Base-by-base conservation (phyloP, 139 green algal species). In the Chlamydomonas sp. region DNA sequence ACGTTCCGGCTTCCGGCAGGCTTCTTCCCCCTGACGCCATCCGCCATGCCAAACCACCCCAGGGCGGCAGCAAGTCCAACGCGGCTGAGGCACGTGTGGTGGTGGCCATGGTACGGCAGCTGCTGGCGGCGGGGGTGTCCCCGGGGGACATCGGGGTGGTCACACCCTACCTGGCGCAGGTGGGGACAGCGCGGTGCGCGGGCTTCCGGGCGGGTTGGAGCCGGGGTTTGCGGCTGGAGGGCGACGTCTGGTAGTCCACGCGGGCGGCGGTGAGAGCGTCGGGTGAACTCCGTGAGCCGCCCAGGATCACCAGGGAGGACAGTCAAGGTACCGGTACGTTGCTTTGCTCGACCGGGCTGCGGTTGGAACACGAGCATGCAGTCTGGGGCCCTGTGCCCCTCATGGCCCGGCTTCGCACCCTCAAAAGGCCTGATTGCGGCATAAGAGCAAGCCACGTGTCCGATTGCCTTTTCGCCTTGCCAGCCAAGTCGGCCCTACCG, bases 141-240 rank as follows among this genome's bases (percentile, higher is more conserved):
- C 14, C 84, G 18, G 76, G 62, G 0, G 82, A 95, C n/a, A 89
- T 99, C 59, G 95, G 90, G 5, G 89, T 97, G 14, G 94, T 99
- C 4, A 98, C 96, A 0, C 97, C 97, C 0, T 99, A 98, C 93
- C 79, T 91, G 4, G 91, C 74, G 2, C 93, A 97, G 93, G 94
- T 97, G 79, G 63, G 86, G 7, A 61, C 91, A 62, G 63, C 3
- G 18, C 3, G 58, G 78, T 63, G 31, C 31, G 31, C 31, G 31
- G 31, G 31, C 31, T 49, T 49, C 31, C 59, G 12, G 9, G 31
- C 31, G 31, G 31, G 31, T 49, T 49, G 31, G 31, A 49, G 31
- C 31, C 31, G 31, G 31, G 31, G 66, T 71, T 71, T 71, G 66
- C 66, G 66, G 10, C 10, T 71, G 66, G 12, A 18, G 66, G 10